Percentiles rank a stretch among this genome's conserved stretches.
Evolutionary conservation across 768 basidiomycete genomes (phyloP).

Genomic region (Tricholomella constricta): DNA sequence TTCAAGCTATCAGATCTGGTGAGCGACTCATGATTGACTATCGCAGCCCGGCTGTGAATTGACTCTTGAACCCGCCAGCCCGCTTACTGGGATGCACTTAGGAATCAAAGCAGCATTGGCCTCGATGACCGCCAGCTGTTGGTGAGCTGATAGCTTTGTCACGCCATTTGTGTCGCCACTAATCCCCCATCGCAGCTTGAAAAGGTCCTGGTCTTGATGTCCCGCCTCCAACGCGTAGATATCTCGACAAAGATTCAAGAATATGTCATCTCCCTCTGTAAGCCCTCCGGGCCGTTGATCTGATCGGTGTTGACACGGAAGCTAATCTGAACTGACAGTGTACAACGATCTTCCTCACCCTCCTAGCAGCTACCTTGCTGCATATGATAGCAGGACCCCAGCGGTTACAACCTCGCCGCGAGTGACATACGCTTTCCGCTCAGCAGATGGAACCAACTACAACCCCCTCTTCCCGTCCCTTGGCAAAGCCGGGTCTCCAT

Average conservation of each 20-base stretch:
- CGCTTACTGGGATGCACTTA: slow-evolving; percentile 50
- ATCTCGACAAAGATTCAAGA: slow-evolving; percentile 46
- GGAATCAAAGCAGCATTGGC: slow-evolving; percentile 38
- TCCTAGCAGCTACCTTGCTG: slow-evolving; percentile 52
- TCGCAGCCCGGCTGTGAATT: neutral
- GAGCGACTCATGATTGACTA: neutral
- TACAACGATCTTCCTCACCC: slow-evolving; percentile 84
- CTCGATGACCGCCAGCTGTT: slow-evolving; percentile 64
- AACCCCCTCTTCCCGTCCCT: slow-evolving; percentile 54
- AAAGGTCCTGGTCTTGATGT: slow-evolving; percentile 59
- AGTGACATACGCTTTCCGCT: slow-evolving; percentile 54
- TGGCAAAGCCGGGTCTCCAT: slow-evolving; percentile 64
- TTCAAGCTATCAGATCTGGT: slow-evolving; percentile 33
- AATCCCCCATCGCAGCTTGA: slow-evolving; percentile 56
- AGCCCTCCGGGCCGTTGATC: slow-evolving; percentile 27
- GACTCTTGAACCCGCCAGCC: slow-evolving; percentile 33
- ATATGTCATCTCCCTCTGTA: slow-evolving; percentile 56
- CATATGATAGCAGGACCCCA: neutral
- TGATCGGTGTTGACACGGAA: slow-evolving; percentile 17
- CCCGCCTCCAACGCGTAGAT: slow-evolving; percentile 39
- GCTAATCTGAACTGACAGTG: slow-evolving; percentile 40
- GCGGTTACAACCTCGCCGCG: slow-evolving; percentile 3
- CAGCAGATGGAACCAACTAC: slow-evolving; percentile 63
- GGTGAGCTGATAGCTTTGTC: slow-evolving; percentile 35
- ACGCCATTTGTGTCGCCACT: neutral